These are phyloP conservation scores for Actinomucor elegans DNA, from an alignment of 371 early-diverging fungal species.

Conservation along the genomic window DNA sequence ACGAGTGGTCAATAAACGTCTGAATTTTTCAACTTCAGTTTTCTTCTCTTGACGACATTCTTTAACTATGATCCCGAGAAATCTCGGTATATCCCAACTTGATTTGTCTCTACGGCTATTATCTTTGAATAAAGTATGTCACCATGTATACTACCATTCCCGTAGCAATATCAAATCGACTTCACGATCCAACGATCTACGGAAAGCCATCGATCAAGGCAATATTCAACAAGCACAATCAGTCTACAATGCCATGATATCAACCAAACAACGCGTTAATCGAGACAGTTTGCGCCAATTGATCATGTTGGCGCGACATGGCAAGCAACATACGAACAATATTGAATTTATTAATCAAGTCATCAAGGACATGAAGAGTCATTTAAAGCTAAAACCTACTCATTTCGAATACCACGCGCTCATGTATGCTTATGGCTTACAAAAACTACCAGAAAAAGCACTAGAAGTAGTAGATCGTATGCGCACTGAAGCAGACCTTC, in stretches of 20 bases:
- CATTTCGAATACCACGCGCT: constrained; percentile 43
- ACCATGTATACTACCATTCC: no score
- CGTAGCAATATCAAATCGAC: no score
- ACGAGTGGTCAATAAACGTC: no score
- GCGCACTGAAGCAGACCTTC: constrained; percentile 13
- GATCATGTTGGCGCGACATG: constrained; percentile 21
- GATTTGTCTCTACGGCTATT: no score
- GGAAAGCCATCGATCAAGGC: constrained; percentile 6
- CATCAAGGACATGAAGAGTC: constrained; percentile 23
- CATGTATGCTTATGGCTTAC: constrained; percentile 38
- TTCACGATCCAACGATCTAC: neutral
- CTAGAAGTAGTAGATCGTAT: constrained; percentile 31
- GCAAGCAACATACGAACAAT: constrained; percentile 17
- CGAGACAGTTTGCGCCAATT: constrained; percentile 21
- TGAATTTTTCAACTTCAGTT: no score
- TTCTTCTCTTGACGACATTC: no score
- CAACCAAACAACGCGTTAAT: neutral
- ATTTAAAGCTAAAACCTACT: neutral
- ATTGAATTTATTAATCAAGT: constrained; percentile 26
- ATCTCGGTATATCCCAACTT: no score
- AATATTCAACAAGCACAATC: constrained; percentile 1
- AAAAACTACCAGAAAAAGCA: constrained; percentile 24
- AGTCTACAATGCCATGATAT: constrained; percentile 3
- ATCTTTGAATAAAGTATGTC: no score
- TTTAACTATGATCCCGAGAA: no score